Conservation (phyloP, 768 basidiomycete genomes). For the Daedalea quercina region DNA sequence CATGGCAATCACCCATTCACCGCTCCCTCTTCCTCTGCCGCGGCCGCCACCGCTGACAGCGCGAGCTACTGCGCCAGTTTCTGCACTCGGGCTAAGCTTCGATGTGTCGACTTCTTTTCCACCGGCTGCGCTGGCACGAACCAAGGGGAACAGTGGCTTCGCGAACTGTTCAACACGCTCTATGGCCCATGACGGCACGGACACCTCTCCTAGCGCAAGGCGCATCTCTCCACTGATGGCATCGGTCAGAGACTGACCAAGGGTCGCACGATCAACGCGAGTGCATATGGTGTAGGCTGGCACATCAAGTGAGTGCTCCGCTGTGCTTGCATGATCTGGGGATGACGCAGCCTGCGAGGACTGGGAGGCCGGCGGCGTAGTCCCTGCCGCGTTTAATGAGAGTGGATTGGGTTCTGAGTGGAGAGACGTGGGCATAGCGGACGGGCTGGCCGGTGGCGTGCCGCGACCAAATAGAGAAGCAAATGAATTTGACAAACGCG, state of each 20-base stretch:
- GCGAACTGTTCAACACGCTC: conserved; percentile 55
- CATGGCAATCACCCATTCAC: conserved; percentile 7
- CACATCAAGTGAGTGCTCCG: conserved; percentile 42
- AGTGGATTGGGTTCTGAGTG: conserved; percentile 9
- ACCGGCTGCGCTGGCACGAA: conserved; percentile 6
- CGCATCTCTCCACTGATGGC: conserved; percentile 53
- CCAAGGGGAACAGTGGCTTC: conserved; percentile 50
- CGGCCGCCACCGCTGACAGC: conserved; percentile 4
- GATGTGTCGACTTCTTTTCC: conserved; percentile 1
- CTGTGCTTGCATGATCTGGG: conserved; percentile 16
- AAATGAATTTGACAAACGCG: conserved; percentile 67
- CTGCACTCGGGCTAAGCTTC: conserved; percentile 6
- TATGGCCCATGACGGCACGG: conserved; percentile 48
- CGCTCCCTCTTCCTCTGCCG: conserved; percentile 4
- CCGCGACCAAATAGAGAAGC: conserved; percentile 66
- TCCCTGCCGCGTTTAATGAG: conserved; percentile 10
- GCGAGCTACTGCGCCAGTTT: conserved; percentile 6
- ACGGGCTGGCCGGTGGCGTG: conserved; percentile 24
- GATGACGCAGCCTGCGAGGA: conserved; percentile 17
- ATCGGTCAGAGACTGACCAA: conserved; percentile 47
- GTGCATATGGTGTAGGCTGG: conserved; percentile 52
- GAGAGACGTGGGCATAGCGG: conserved; percentile 8
- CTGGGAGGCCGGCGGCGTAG: conserved; percentile 20
- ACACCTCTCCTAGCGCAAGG: conserved; percentile 32
- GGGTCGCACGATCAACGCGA: conserved; percentile 43